Percentiles rank a stretch among this genome's conserved stretches.
Evolutionary conservation across 1,139 yeast species (phyloP).

Genomic region (Kodamaea alishanica): DNA sequence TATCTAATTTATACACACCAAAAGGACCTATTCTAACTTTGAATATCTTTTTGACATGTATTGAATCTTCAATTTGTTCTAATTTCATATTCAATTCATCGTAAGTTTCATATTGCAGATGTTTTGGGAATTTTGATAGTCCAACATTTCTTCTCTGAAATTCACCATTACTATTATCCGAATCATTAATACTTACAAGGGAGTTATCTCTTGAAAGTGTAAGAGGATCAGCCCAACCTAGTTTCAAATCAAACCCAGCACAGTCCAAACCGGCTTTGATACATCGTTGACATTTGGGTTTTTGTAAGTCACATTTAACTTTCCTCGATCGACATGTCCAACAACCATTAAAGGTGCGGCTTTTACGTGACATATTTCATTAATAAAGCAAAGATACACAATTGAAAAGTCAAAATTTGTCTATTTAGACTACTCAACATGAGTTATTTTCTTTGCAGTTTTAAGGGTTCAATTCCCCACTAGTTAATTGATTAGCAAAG

Average conservation of each 20-base stretch:
- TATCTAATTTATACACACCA: constrained; percentile 15
- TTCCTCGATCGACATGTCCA: constrained; percentile 52
- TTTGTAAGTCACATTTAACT: constrained; percentile 47
- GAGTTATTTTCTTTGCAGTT: no score
- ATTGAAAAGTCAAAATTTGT: no score
- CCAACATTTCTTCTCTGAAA: constrained; percentile 39
- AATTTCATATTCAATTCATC: constrained; percentile 25
- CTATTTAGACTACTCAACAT: no score
- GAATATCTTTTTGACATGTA: constrained; percentile 1
- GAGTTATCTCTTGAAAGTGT: constrained; percentile 22
- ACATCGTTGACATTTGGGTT: constrained; percentile 44
- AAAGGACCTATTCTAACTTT: constrained; percentile 33
- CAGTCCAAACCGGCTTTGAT: constrained; percentile 36
- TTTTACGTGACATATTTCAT: constrained; percentile 23
- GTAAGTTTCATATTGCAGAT: constrained; percentile 33
- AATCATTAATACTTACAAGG: constrained; percentile 18
- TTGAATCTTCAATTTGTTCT: constrained; percentile 24
- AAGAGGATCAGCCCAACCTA: constrained; percentile 41
- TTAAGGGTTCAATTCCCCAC: no score
- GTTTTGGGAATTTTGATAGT: constrained; percentile 31
- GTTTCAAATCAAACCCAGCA: constrained; percentile 38
- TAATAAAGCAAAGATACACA: no score
- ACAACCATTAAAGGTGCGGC: constrained; percentile 48
- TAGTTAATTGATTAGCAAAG: no score
- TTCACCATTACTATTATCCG: constrained; percentile 20